phyloP scores from a whole-genome alignment of 179 eudicot genomes.

The Beta lomatogona region DNA sequence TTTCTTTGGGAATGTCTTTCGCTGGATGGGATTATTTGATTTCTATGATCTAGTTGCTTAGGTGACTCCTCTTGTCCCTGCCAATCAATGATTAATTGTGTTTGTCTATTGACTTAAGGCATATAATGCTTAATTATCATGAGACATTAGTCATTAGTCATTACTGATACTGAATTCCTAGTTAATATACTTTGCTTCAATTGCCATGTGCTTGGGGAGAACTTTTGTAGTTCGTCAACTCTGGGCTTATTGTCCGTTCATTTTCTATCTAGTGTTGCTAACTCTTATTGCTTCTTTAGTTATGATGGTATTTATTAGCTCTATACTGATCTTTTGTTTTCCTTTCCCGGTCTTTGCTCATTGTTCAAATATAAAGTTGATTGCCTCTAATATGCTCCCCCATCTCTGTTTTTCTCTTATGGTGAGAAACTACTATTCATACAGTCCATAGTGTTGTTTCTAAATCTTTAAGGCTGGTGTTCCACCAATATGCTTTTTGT shows the following conservation, averaged over 20 bases:
- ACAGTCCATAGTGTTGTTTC: neutral
- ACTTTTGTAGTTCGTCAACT: neutral
- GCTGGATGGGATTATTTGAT: neutral
- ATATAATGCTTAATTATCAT: neutral
- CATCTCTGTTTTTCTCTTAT: neutral
- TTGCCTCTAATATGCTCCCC: neutral
- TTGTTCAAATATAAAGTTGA: neutral
- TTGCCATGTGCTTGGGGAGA: neutral
- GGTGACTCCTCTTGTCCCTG: neutral
- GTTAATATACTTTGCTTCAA: neutral
- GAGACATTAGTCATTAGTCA: too few relatives aligned
- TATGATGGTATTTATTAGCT: neutral
- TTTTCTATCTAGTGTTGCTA: neutral
- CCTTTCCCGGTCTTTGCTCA: neutral
- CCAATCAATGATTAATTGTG: neutral
- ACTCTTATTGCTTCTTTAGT: neutral
- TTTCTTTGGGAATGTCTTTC: neutral
- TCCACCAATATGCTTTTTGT: slow-evolving; percentile 5
- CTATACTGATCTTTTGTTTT: neutral
- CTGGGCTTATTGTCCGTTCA: neutral
- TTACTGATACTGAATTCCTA: neutral
- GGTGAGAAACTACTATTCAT: neutral
- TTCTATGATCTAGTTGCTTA: neutral
- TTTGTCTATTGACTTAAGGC: neutral
- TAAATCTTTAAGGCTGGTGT: neutral